Evolutionary conservation across 2,329 filamentous ascomycete genomes (phyloP).

Genomic region (Helicocarpus griseus): DNA sequence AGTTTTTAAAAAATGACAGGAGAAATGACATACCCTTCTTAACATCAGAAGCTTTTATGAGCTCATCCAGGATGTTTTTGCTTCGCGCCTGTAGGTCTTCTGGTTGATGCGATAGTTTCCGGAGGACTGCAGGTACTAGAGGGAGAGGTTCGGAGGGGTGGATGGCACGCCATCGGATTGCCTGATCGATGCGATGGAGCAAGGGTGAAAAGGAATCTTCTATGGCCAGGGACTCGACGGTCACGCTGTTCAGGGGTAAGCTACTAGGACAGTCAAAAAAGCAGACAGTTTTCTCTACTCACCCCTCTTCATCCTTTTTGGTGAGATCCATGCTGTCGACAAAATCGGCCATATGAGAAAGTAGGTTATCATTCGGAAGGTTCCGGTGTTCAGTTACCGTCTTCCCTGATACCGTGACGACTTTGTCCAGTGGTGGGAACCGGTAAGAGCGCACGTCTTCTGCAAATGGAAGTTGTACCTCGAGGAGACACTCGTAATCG

Average conservation of each 20-base stretch:
- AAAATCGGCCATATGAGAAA: constrained; percentile 77
- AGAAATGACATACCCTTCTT: constrained; percentile 58
- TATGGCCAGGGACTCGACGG: constrained; percentile 61
- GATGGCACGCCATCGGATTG: constrained; percentile 71
- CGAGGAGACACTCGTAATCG: constrained; percentile 75
- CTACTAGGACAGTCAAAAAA: constrained; percentile 7
- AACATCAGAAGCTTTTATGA: constrained; percentile 64
- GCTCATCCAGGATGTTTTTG: constrained; percentile 47
- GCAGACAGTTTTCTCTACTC: constrained; percentile 20
- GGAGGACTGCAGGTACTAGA: constrained; percentile 53
- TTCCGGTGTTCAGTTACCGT: constrained; percentile 72
- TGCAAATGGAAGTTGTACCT: constrained; percentile 82
- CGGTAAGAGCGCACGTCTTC: constrained; percentile 87
- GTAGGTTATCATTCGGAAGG: constrained; percentile 64
- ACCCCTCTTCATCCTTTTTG: constrained; percentile 67
- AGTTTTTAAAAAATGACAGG: not conserved
- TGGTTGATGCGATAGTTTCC: constrained; percentile 65
- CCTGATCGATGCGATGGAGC: constrained; percentile 81
- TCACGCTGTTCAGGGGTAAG: constrained; percentile 29
- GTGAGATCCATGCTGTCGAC: constrained; percentile 87
- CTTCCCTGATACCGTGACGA: constrained; percentile 79
- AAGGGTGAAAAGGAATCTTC: constrained; percentile 77
- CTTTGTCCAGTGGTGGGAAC: constrained; percentile 80
- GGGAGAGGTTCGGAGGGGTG: constrained; percentile 57
- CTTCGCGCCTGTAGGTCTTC: constrained; percentile 53